phyloP scores from a whole-genome alignment of 1,284 basidiomycete genomes.

The Singerocomus inundabilis region DNA sequence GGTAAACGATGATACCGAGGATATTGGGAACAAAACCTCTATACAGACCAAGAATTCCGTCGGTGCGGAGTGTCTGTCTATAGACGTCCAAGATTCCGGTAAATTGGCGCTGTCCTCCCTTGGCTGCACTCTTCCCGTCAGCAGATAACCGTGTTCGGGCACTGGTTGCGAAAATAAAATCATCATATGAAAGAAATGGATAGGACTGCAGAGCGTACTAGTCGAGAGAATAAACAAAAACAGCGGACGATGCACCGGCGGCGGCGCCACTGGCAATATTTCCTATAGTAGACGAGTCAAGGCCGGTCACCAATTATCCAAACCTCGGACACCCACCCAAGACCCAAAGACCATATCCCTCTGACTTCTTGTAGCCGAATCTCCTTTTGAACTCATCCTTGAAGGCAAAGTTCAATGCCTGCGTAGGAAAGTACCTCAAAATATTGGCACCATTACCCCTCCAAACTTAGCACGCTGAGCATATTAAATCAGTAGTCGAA shows the following conservation, averaged over 20 bases:
- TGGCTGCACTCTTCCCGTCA: conserved; percentile 46
- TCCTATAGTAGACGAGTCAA: conserved; percentile 27
- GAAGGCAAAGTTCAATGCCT: conserved; percentile 56
- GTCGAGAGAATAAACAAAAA: conserved; percentile 63
- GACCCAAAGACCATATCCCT: conserved; percentile 56
- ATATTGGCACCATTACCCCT: conserved; percentile 65
- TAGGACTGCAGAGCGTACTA: conserved; percentile 37
- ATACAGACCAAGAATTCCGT: conserved; percentile 55
- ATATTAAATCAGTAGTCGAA: neutral
- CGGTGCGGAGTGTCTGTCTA: conserved; percentile 52
- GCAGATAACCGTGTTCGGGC: conserved; percentile 56
- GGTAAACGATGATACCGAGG: conserved; percentile 61
- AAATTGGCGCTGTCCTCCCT: conserved; percentile 45
- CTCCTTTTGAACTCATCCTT: conserved; percentile 49
- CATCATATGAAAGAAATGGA: neutral
- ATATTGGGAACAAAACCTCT: conserved; percentile 64
- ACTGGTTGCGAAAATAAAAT: conserved; percentile 19
- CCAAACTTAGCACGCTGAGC: conserved; percentile 43
- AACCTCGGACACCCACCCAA: conserved; percentile 18
- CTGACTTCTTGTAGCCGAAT: conserved; percentile 53
- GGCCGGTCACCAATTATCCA: neutral
- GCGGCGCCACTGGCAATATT: conserved; percentile 47
- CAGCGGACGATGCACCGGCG: conserved; percentile 47
- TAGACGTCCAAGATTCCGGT: conserved; percentile 47
- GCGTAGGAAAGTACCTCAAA: conserved; percentile 66